phyloP scores from a whole-genome alignment of 768 basidiomycete genomes.

The Xerocomellus intermedius region DNA sequence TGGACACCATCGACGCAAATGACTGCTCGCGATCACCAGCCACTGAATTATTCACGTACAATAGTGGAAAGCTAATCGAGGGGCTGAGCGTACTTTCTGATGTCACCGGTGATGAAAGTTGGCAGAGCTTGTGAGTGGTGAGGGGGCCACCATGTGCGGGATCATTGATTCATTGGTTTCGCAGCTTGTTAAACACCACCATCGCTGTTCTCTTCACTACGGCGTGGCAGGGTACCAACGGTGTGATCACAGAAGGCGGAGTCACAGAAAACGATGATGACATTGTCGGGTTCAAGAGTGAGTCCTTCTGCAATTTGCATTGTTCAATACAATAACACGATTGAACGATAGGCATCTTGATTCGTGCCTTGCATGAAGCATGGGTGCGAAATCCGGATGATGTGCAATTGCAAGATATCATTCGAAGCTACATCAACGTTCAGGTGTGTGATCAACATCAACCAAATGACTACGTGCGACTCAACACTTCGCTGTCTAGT shows the following conservation, averaged over 20 bases:
- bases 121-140: constrained; percentile 40
- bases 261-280: constrained; percentile 43
- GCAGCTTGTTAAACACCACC: constrained; percentile 37
- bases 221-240: constrained; percentile 47
- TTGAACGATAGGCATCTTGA: constrained; percentile 37
- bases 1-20: constrained; percentile 47
- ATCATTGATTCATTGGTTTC: not conserved
- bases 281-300: constrained; percentile 53
- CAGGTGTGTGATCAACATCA: constrained; percentile 35
- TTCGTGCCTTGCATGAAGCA: constrained; percentile 48
- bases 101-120: constrained; percentile 41
- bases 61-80: constrained; percentile 53
- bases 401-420: constrained; percentile 37
- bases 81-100: constrained; percentile 45
- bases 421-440: constrained; percentile 51
- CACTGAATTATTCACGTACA: constrained; percentile 53
- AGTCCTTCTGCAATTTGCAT: not conserved
- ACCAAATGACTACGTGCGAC: no score
- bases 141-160: no score
- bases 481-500: not conserved
- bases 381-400: constrained; percentile 40
- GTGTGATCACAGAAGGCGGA: constrained; percentile 53
- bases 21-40: constrained; percentile 48
- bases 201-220: constrained; percentile 43
- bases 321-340: not conserved